Evolutionary conservation across 2,329 filamentous ascomycete species (phyloP).

Genomic region (Atkinsonella hypoxylon): DNA sequence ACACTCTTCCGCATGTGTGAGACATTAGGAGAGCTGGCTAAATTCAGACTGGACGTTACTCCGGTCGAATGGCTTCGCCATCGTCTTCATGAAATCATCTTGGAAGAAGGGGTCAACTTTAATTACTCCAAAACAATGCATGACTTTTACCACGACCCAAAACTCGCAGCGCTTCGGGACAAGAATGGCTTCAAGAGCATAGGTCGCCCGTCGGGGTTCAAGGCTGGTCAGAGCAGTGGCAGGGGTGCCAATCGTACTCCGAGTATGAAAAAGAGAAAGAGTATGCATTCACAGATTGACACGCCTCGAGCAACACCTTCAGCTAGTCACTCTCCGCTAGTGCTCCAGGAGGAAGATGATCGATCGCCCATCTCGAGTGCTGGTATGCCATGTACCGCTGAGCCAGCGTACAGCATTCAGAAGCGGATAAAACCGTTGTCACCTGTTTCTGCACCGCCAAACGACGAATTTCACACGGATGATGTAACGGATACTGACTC

Average conservation of each 20-base stretch:
- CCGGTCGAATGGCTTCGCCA: conserved; percentile 47
- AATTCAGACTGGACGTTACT: conserved; percentile 39
- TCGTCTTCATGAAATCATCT: conserved; percentile 38
- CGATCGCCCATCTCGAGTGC: conserved; percentile 3
- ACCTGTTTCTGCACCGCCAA: conserved; percentile 8
- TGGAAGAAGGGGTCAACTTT: conserved; percentile 32
- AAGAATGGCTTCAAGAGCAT: conserved; percentile 47
- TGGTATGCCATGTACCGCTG: not conserved
- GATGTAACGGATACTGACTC: conserved; percentile 43
- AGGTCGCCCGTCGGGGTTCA: conserved; percentile 40
- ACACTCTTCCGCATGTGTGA: conserved; percentile 44
- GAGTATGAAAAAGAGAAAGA: conserved; percentile 22
- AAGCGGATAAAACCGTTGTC: conserved; percentile 17
- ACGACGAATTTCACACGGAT: conserved; percentile 30
- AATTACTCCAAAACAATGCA: conserved; percentile 38
- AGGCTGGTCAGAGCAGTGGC: conserved; percentile 14
- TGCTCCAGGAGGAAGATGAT: conserved; percentile 7
- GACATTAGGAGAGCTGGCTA: conserved; percentile 39
- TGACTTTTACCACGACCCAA: conserved; percentile 44
- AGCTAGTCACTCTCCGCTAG: conserved; percentile 16
- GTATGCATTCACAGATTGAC: conserved; percentile 16
- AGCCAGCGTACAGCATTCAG: conserved; percentile 4
- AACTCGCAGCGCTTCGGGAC: conserved; percentile 34
- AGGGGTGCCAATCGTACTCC: conserved; percentile 12
- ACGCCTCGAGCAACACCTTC: conserved; percentile 18